Percentiles rank a stretch among this genome's conserved stretches.
Evolutionary conservation across 805 yeast species (phyloP).

Genomic region (Schizosaccharomyces japonicus): DNA sequence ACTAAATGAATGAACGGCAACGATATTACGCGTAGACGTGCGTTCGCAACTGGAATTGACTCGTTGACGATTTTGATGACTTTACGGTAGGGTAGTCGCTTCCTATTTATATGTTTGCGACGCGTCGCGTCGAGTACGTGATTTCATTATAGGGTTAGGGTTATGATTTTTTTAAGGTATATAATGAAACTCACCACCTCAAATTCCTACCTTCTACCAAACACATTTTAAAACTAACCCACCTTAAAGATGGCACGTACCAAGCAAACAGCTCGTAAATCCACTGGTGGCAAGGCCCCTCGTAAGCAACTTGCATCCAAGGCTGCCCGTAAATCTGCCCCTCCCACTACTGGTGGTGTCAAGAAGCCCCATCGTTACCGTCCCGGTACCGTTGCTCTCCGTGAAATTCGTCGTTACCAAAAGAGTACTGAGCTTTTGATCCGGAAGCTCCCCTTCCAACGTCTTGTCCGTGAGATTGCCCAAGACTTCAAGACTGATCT

Average conservation of each 20-base stretch:
- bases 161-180: too few relatives aligned
- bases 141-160: too few relatives aligned
- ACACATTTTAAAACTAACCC: too few relatives aligned
- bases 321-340: constrained; percentile 76
- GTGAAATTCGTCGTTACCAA: constrained; percentile 83
- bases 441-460: constrained; percentile 78
- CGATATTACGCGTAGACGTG: too few relatives aligned
- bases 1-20: too few relatives aligned
- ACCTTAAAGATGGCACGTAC: constrained; percentile 47
- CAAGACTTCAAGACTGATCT: constrained; percentile 70
- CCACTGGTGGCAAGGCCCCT: constrained; percentile 84
- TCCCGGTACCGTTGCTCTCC: constrained; percentile 86
- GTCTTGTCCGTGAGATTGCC: constrained; percentile 73
- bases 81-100: too few relatives aligned
- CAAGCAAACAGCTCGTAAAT: constrained; percentile 71
- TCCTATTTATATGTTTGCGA: too few relatives aligned
- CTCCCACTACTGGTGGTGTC: constrained; percentile 66
- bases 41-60: too few relatives aligned
- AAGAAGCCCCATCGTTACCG: constrained; percentile 84
- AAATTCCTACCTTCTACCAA: too few relatives aligned
- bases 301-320: constrained; percentile 77
- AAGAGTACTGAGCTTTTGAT: constrained; percentile 67
- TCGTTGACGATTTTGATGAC: too few relatives aligned
- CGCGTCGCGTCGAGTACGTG: too few relatives aligned
- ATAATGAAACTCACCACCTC: too few relatives aligned